Percentiles rank a stretch among this genome's conserved stretches.
Evolutionary conservation across 2,329 filamentous ascomycete genomes (phyloP).

Genomic region (Corynespora cassiicola): DNA sequence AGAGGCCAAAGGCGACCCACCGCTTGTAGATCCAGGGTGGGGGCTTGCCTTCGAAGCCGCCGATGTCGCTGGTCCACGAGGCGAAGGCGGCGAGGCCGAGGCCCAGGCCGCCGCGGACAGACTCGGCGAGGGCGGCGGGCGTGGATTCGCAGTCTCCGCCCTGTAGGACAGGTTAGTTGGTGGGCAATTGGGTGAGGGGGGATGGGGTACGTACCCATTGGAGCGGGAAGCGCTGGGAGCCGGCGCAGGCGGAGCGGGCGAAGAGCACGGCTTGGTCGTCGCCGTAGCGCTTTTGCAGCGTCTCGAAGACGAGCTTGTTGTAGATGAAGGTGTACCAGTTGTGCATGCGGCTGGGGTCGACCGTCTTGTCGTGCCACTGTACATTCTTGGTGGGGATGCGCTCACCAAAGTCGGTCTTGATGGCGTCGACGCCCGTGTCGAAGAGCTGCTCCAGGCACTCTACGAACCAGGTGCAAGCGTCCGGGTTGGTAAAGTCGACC

Average conservation of each 20-base stretch:
- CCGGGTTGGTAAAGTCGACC: slow-evolving; percentile 76
- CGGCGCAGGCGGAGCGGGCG: slow-evolving; percentile 71
- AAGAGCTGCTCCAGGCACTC: slow-evolving; percentile 68
- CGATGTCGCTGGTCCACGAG: slow-evolving; percentile 75
- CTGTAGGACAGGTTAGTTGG: no score
- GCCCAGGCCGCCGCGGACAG: slow-evolving; percentile 68
- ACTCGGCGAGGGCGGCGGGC: slow-evolving; percentile 75
- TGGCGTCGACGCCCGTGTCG: slow-evolving; percentile 71
- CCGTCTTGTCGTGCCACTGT: slow-evolving; percentile 65
- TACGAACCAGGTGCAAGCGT: slow-evolving; percentile 70
- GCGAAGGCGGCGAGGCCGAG: slow-evolving; percentile 70
- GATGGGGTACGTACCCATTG: no score
- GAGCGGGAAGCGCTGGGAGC: slow-evolving; percentile 70
- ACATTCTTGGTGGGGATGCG: slow-evolving; percentile 71
- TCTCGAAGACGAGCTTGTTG: slow-evolving; percentile 73
- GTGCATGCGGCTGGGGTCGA: slow-evolving; percentile 74
- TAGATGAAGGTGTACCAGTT: slow-evolving; percentile 79
- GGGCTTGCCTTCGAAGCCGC: slow-evolving; percentile 73
- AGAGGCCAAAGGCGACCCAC: slow-evolving; percentile 77
- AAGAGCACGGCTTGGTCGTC: slow-evolving; percentile 68
- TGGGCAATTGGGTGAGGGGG: no score
- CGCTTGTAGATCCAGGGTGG: slow-evolving; percentile 75
- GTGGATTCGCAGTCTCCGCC: slow-evolving; percentile 79
- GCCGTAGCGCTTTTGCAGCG: slow-evolving; percentile 62
- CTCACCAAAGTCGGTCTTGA: slow-evolving; percentile 81